phyloP scores from a whole-genome alignment of 768 basidiomycete species.

The Lactarius akahatsu region DNA sequence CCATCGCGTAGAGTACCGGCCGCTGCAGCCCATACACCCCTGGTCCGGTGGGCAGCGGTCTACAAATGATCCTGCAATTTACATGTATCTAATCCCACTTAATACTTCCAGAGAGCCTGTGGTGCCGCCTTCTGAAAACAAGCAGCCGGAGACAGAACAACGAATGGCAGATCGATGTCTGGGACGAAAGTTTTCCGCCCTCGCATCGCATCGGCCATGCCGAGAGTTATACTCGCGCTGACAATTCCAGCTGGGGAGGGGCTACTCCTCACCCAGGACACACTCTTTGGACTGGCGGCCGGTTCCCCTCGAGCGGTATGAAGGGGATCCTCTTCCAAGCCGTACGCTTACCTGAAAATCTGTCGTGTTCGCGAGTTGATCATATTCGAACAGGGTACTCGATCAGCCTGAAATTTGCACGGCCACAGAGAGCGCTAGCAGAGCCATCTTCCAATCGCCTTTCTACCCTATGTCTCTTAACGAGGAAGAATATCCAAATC shows the following conservation, averaged over 20 bases:
- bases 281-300: conserved; percentile 22
- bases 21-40: not conserved
- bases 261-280: conserved; percentile 3
- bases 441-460: conserved; percentile 24
- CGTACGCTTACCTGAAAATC: conserved; percentile 5
- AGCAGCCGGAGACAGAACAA: conserved; percentile 7
- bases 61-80: conserved; percentile 33
- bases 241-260: conserved; percentile 10
- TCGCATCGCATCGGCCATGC: conserved; percentile 24
- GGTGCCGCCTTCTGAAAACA: not conserved
- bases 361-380: not conserved
- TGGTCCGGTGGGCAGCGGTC: conserved; percentile 24
- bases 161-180: conserved; percentile 14
- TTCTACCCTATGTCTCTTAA: conserved; percentile 19
- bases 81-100: conserved; percentile 28
- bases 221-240: conserved; percentile 30
- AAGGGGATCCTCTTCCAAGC: not conserved
- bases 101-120: conserved; percentile 12
- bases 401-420: conserved; percentile 4
- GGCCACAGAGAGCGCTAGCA: conserved; percentile 17
- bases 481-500: conserved; percentile 21
- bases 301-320: conserved; percentile 6
- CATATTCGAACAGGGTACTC: conserved; percentile 9
- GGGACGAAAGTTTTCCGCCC: conserved; percentile 18
- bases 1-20: conserved; percentile 16